These are phyloP conservation scores for Zygosaccharomyces pseudobailii DNA, from an alignment of 1,139 yeast species.

Conservation along the genomic window DNA sequence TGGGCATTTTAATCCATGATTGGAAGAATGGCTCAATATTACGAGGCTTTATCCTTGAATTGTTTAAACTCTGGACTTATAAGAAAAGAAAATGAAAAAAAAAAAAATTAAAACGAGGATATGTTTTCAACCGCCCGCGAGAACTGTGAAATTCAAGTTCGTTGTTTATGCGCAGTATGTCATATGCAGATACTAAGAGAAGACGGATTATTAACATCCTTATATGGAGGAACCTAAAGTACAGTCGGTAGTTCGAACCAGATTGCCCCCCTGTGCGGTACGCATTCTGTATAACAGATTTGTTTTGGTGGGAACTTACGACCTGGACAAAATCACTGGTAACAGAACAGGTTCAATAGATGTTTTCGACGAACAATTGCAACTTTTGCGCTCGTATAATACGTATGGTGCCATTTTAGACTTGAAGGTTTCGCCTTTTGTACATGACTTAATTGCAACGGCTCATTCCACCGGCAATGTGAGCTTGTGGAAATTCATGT, in stretches of 20 bases:
- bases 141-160: neutral
- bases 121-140: too few species aligned
- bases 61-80: too few species aligned
- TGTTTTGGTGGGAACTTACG: constrained; percentile 72
- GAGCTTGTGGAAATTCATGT: constrained; percentile 50
- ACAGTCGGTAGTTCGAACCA: constrained; percentile 36
- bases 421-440: constrained; percentile 57
- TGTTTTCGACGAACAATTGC: constrained; percentile 39
- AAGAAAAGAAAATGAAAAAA: too few species aligned
- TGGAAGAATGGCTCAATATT: too few species aligned
- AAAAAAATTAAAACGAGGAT: too few species aligned
- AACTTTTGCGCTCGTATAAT: constrained; percentile 28
- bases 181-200: neutral
- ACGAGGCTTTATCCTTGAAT: too few species aligned
- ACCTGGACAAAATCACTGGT: constrained; percentile 55
- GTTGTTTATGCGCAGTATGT: too few species aligned
- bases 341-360: constrained; percentile 72
- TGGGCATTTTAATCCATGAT: too few species aligned
- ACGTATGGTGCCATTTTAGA: constrained; percentile 72
- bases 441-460: constrained; percentile 46
- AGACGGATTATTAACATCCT: neutral
- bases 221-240: constrained; percentile 20
- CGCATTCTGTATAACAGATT: constrained; percentile 48
- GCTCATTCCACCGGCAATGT: constrained; percentile 82
- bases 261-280: constrained; percentile 80